Evolutionary conservation across 2,329 filamentous ascomycete species (phyloP), one percentile per base, ranked within the genome.

Genomic region (Fusarium sp.): DNA sequence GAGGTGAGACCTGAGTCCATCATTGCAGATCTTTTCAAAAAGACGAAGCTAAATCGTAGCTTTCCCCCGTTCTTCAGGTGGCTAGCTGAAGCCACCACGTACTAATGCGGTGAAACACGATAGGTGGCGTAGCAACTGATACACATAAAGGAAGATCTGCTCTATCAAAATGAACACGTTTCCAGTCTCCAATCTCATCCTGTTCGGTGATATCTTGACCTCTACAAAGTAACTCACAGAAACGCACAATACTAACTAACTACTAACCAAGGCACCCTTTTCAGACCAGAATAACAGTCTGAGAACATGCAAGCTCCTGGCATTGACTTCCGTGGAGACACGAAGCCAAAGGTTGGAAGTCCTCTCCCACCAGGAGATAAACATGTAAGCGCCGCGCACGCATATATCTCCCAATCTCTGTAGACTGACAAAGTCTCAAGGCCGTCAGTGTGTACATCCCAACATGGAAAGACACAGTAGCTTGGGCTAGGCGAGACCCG

Each of bases 361-460:
- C 51, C 70, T 33, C 69, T 75, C 10, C 74, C 74, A 2, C 69
- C 63, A 2, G 71, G 71, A 22, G 74, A 75, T 28, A 65, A 67
- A 19, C 74, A 75, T 66, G 74, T 68, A 60, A 73, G 70, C 14
- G 35, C 17, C 22, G 15, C 22, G 15, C 20, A 11, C 13, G 9
- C 35, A 32, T 10, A 37, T 6, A 22, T 22, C 22, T 14, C 17
- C 17, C 4, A 33, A 22, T 6, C 24, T 50, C 20, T 43, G 24
- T 15, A 3, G 13, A 20, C 46, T 62, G 10, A 68, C 26, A 14
- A 15, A 2, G 13, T 11, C 7, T 8, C 11, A 30, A 77, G 75
- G 73, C 66, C 19, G 62, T 76, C 30, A 77, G 75, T 55, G 75
- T 77, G 10, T 77, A 71, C 13, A 71, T 77, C n/a, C 75, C 74